A percentile compares a stretch with the other conserved stretches of the same genome.
Evolutionary conservation across 139 green algal genomes (phyloP).

Genomic region (Chlorella sorokiniana): DNA sequence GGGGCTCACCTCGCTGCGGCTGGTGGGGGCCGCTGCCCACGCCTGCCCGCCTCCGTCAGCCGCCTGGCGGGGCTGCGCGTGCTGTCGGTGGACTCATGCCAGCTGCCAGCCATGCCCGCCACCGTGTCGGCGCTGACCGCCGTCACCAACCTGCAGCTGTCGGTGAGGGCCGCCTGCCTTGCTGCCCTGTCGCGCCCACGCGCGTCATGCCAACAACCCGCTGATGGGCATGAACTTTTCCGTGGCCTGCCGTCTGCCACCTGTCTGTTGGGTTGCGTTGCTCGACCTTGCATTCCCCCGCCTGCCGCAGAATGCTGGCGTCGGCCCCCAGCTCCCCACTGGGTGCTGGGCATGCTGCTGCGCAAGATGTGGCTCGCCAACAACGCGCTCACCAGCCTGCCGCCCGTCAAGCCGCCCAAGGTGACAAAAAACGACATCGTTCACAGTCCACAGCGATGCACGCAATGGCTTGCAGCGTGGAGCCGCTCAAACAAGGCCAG

Average conservation of each 20-base stretch:
- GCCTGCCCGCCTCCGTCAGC: slow-evolving; percentile 12
- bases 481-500: too few species aligned
- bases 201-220: too few species aligned
- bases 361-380: slow-evolving; percentile 28
- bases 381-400: slow-evolving; percentile 7
- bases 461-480: too few species aligned
- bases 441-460: too few species aligned
- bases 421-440: neutral
- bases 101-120: slow-evolving; percentile 4
- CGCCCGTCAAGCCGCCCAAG: neutral
- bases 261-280: too few species aligned
- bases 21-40: slow-evolving; percentile 16
- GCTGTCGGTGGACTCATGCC: slow-evolving; percentile 22
- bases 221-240: neutral
- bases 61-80: slow-evolving; percentile 6
- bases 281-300: too few species aligned
- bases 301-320: neutral
- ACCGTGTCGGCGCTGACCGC: neutral
- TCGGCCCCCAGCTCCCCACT: slow-evolving; percentile 6
- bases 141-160: slow-evolving; percentile 23
- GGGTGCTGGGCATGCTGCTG: slow-evolving; percentile 13
- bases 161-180: neutral
- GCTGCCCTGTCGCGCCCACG: neutral
- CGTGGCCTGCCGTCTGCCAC: neutral
- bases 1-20: slow-evolving; percentile 14